Base-by-base conservation (phyloP, 2,329 filamentous ascomycete species). In the Cercospora sp. region DNA sequence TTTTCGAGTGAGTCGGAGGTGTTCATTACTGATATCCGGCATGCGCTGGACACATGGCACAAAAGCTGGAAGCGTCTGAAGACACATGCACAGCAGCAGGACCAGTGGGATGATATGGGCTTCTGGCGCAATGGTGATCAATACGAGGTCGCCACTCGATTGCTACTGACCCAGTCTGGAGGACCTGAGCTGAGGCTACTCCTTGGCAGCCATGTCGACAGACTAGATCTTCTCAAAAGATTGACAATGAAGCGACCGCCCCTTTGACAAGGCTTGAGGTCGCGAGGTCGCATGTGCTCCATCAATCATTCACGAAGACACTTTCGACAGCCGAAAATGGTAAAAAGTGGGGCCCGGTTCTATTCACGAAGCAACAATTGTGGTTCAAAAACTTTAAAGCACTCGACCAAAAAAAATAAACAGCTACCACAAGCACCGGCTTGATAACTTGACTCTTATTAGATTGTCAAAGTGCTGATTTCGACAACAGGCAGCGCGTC, bases 111-210 rank as follows among this genome's bases (percentile, higher is more conserved):
- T 20, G 58, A 23, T 1, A 53, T 65, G 45, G 67, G 64, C 2
- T 69, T 71, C 31, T 71, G 58, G 55, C 64, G 63, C 16, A 60
- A 71, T 51, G 69, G 67, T 10, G 67, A 71, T 28, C 69, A 71
- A 63, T 69, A 65, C 55, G 69, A 71, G 31, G 42, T 36, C 26
- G 67, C 67, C 36, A 67, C 61, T 33, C 65, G 69, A 13, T 36
- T 71, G 20, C 60, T 67, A 12, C 42, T 67, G 10, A 67, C 60
- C 10, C 55, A 65, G 51, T 57, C 58, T 42, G 31, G 58, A 16
- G 48, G 51, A 6, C 55, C 60, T 28, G 45, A 60, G 45, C 55
- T 67, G 12, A 55, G n/a, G 18, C 23, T 23, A 36, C 65, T 67
- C n/a, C 31, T 67, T n/a, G 48, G 31, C 13, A 64, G 60, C 28